phyloP scores from a whole-genome alignment of 2,329 filamentous ascomycete species.

The Sclerotinia sclerotiorum region DNA sequence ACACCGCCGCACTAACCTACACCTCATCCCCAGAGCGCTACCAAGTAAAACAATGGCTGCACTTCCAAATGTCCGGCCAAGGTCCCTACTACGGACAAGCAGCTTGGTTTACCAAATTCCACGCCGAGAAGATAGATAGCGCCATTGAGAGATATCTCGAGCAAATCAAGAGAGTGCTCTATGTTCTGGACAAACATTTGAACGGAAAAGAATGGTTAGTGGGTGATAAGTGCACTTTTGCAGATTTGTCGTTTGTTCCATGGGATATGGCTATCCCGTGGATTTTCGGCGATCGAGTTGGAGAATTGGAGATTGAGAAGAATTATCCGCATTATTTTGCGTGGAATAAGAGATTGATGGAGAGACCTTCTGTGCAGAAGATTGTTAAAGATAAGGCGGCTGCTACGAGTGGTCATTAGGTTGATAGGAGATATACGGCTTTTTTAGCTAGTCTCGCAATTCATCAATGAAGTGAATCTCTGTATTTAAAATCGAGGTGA shows the following conservation, averaged over 20 bases:
- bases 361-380: constrained; percentile 28
- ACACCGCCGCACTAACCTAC: neutral
- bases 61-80: constrained; percentile 3
- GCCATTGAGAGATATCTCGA: constrained; percentile 47
- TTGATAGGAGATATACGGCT: neutral
- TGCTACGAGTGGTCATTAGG: constrained; percentile 19
- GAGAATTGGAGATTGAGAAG: constrained; percentile 29
- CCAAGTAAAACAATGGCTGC: constrained; percentile 1
- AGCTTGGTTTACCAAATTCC: constrained; percentile 41
- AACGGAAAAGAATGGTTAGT: constrained; percentile 42
- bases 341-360: constrained; percentile 28
- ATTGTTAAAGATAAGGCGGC: constrained; percentile 26
- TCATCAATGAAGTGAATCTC: neutral
- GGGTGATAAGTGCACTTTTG: constrained; percentile 44
- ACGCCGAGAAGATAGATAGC: constrained; percentile 45
- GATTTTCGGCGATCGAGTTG: constrained; percentile 25
- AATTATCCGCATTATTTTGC: constrained; percentile 30
- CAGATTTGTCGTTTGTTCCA: constrained; percentile 38
- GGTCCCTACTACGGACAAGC: constrained; percentile 4
- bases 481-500: neutral
- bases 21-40: neutral
- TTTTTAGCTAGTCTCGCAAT: neutral
- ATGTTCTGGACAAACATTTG: constrained; percentile 46
- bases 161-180: constrained; percentile 41
- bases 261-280: constrained; percentile 25